phyloP scores from a whole-genome alignment of 2,329 filamentous ascomycete species.

The Peltaster fructicola region DNA sequence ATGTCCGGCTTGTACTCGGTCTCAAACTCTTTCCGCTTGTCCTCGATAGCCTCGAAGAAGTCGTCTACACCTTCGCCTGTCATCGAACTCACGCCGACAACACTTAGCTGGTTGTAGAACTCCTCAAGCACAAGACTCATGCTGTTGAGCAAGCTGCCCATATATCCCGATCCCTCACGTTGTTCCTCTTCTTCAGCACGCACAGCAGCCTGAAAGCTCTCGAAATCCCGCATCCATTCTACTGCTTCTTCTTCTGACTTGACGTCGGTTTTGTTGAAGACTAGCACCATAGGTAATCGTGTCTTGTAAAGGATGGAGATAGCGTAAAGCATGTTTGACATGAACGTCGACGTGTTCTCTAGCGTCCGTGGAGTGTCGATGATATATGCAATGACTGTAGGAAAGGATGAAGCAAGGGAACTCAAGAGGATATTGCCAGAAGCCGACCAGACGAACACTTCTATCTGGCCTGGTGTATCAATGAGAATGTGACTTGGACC shows the following conservation, averaged over 20 bases:
- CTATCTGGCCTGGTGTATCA: constrained; percentile 93
- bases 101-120: constrained; percentile 84
- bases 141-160: constrained; percentile 87
- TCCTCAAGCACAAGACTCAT: constrained; percentile 97
- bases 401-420: constrained; percentile 81
- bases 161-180: constrained; percentile 70
- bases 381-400: constrained; percentile 91
- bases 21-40: constrained; percentile 77
- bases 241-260: constrained; percentile 79
- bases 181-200: constrained; percentile 62
- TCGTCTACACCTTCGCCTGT: constrained; percentile 81
- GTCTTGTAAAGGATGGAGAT: constrained; percentile 99
- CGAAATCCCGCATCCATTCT: constrained; percentile 99
- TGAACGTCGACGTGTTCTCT: constrained; percentile 86
- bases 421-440: constrained; percentile 88
- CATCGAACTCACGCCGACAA: constrained; percentile 87
- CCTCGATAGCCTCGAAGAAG: constrained; percentile 77
- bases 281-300: constrained; percentile 92
- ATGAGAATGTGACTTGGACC: constrained; percentile 59
- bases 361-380: constrained; percentile 94
- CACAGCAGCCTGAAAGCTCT: constrained; percentile 79
- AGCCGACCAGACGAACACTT: constrained; percentile 97
- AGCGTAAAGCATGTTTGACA: constrained; percentile 99
- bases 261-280: constrained; percentile 98
- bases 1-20: constrained; percentile 84